These are phyloP conservation scores for Wickerhamomyces queroliae DNA, from an alignment of 805 yeast genomes.

Conservation along the genomic window DNA sequence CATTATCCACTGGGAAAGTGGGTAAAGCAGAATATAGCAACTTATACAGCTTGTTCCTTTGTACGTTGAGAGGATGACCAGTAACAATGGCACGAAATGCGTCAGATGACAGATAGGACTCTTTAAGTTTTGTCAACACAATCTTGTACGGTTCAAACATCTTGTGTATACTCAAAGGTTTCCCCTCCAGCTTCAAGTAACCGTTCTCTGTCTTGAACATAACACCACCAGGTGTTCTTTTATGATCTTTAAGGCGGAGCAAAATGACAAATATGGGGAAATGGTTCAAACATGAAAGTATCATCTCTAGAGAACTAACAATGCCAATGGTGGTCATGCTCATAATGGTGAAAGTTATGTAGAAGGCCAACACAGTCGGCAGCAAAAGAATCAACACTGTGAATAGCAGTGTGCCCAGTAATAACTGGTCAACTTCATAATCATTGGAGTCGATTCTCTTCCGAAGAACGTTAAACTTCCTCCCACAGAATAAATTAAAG, in stretches of 20 bases:
- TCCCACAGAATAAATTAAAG: slow-evolving; percentile 83
- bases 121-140: slow-evolving; percentile 32
- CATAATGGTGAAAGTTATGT: slow-evolving; percentile 60
- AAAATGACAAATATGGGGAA: slow-evolving; percentile 82
- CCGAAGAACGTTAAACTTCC: slow-evolving; percentile 77
- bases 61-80: slow-evolving; percentile 40
- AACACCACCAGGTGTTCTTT: slow-evolving; percentile 60
- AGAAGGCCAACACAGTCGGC: slow-evolving; percentile 87
- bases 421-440: slow-evolving; percentile 79
- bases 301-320: slow-evolving; percentile 49
- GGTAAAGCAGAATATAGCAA: slow-evolving; percentile 51
- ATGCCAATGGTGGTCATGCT: slow-evolving; percentile 45
- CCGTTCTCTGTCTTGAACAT: slow-evolving; percentile 16
- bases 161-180: slow-evolving; percentile 36
- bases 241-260: slow-evolving; percentile 73
- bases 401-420: slow-evolving; percentile 85
- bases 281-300: slow-evolving; percentile 66
- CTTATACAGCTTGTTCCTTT: slow-evolving; percentile 42
- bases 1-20: slow-evolving; percentile 24
- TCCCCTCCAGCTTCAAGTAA: slow-evolving; percentile 30
- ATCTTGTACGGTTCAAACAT: slow-evolving; percentile 45
- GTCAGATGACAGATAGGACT: slow-evolving; percentile 35
- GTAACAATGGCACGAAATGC: slow-evolving; percentile 34
- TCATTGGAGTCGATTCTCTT: slow-evolving; percentile 80
- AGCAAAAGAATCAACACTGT: slow-evolving; percentile 70